These are phyloP conservation scores for Phytophthora rubi DNA, from an alignment of 352 stramenopile genomes.

Conservation along the genomic window DNA sequence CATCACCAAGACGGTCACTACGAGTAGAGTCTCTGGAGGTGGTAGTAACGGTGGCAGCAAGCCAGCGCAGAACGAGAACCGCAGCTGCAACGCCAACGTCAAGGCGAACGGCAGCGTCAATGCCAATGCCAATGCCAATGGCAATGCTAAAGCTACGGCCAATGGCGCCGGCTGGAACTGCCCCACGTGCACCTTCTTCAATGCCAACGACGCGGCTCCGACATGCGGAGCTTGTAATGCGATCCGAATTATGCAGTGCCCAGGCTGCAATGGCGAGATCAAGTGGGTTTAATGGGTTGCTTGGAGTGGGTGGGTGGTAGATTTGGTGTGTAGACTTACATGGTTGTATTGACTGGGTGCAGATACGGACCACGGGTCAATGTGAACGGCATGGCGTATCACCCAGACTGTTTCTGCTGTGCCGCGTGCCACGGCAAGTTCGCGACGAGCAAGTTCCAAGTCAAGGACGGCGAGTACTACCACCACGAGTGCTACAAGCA, in stretches of 20 bases:
- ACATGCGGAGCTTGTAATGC: constrained; percentile 32
- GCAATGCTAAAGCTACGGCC: background rate
- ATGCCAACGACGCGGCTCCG: constrained; percentile 30
- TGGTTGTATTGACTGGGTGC: background rate
- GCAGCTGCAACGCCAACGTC: constrained; percentile 22
- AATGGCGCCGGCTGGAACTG: constrained; percentile 40
- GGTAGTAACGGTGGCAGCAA: background rate
- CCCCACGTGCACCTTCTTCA: constrained; percentile 45
- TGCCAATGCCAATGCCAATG: background rate
- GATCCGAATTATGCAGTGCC: constrained; percentile 39
- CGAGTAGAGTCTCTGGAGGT: constrained; percentile 7
- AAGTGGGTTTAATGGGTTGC: constrained; percentile 28
- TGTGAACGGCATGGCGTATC: constrained; percentile 49
- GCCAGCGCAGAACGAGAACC: constrained; percentile 18
- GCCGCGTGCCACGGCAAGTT: constrained; percentile 50
- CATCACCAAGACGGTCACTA: constrained; percentile 26
- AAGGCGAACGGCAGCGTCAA: constrained; percentile 1
- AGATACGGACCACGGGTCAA: constrained; percentile 44
- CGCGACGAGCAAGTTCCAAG: constrained; percentile 48
- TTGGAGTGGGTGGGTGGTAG: background rate
- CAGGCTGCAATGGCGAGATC: constrained; percentile 35
- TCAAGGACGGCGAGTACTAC: constrained; percentile 70
- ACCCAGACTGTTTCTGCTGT: constrained; percentile 60
- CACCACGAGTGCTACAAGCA: constrained; percentile 69
- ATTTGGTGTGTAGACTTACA: background rate